Conservation (phyloP, 2,329 filamentous ascomycete species). For the Phialophora expanda region DNA sequence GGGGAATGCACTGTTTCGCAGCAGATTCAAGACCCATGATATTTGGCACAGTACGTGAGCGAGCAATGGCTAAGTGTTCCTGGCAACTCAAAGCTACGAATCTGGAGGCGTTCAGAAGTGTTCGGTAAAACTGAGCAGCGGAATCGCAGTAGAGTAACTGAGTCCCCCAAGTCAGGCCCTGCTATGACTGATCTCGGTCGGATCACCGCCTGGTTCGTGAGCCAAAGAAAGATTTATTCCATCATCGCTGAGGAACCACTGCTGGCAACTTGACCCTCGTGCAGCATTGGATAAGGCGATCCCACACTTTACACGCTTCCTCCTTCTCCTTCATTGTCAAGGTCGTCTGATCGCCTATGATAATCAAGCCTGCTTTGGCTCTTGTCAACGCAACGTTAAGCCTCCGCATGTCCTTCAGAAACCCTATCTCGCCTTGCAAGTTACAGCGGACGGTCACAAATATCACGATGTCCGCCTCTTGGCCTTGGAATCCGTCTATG, state of each 20-base stretch:
- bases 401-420: slow-evolving; percentile 50
- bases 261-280: slow-evolving; percentile 3
- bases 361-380: slow-evolving; percentile 46
- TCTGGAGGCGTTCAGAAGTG: no score
- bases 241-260: background rate
- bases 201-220: background rate
- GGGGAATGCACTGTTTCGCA: no score
- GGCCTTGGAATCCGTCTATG: slow-evolving; percentile 53
- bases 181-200: no score
- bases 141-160: no score
- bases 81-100: no score
- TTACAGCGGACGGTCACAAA: slow-evolving; percentile 54
- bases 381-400: slow-evolving; percentile 52
- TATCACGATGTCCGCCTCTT: slow-evolving; percentile 52
- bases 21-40: no score
- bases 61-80: no score
- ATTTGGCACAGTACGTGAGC: no score
- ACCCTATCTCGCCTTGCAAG: slow-evolving; percentile 46
- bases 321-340: slow-evolving; percentile 30
- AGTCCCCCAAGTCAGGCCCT: no score
- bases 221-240: background rate
- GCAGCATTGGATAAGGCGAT: slow-evolving; percentile 14
- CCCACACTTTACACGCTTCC: slow-evolving; percentile 11
- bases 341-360: slow-evolving; percentile 44
- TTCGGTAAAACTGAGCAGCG: no score